Base-by-base conservation (phyloP, 2,329 filamentous ascomycete species). In the Ophiostoma triangulosporum region DNA sequence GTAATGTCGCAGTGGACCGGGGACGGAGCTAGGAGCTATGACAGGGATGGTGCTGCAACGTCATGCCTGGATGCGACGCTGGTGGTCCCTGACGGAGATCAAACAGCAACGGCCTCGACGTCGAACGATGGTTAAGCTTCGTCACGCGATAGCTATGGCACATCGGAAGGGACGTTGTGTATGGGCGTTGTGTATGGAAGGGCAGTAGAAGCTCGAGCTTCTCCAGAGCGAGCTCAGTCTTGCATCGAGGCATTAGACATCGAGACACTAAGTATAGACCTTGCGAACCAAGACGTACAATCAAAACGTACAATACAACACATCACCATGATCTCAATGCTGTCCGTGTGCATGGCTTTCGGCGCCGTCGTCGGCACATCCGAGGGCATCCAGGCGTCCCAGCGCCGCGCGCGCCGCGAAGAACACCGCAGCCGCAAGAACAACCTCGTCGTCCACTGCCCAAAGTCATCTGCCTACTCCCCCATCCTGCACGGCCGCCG, bases 401-500 rank as follows among this genome's bases (percentile, higher is more conserved):
- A 74, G 60, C 64, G 68, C n/a, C 71, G 70, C 57, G 64, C 67
- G 4, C 69, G 67, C 40, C 66, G 66, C 43, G 70, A 74, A 57
- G 72, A 74, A 55, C 72, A 74, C 57, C 68, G 72, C 51, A 68
- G 66, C 57, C 66, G 71, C 50, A 73, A 73, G 57, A 73, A 73
- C 57, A 73, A 74, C 53, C 66, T 75, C 35, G 61, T 70, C 29
- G 68, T 73, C 3, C 70, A 70, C 54, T 73, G 71, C 51, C 66
- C 69, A 45, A 74, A 73, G 62, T 70, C 70, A 26, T 73, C 71
- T 4, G 64, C 69, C 51, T 69, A 67, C 54, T 70, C 70, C 50
- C 60, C 65, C 14, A 58, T 65, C n/a, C 65, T 75, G 15, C 69
- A 75, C 56, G 70, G 70, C 26, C 70, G 70, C 48, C 64, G 65